These are phyloP conservation scores for Geotrichum aggregatum DNA, from an alignment of 1,139 yeast genomes.

Conservation along the genomic window DNA sequence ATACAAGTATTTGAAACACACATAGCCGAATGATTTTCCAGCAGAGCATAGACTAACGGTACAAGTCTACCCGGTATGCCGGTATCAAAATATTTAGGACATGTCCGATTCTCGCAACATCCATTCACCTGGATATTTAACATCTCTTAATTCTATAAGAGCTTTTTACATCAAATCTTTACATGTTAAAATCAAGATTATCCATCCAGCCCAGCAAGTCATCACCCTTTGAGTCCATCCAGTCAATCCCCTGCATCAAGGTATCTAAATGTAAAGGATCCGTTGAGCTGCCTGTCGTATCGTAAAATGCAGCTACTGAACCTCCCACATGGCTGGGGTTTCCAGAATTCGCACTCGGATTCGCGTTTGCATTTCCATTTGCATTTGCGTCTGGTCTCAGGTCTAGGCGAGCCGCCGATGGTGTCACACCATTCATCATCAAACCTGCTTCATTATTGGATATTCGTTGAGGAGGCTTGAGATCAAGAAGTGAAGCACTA, in stretches of 20 bases:
- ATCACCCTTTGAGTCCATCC: constrained; percentile 77
- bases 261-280: constrained; percentile 37
- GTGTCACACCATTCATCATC: constrained; percentile 11
- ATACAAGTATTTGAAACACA: no score
- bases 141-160: no score
- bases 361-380: background rate
- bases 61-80: no score
- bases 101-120: no score
- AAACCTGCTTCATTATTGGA: constrained; percentile 3
- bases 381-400: background rate
- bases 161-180: background rate
- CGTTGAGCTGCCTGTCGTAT: constrained; percentile 33
- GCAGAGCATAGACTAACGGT: no score
- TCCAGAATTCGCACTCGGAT: background rate
- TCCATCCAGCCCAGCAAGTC: constrained; percentile 97
- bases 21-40: no score
- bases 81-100: no score
- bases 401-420: background rate
- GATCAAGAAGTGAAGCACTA: no score
- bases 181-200: constrained; percentile 22
- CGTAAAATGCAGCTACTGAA: constrained; percentile 27
- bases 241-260: constrained; percentile 72
- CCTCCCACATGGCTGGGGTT: background rate
- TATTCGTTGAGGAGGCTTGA: background rate
- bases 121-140: no score